Conservation (phyloP, 2,329 filamentous ascomycete genomes). For the Beauveria scarabaeidicola region DNA sequence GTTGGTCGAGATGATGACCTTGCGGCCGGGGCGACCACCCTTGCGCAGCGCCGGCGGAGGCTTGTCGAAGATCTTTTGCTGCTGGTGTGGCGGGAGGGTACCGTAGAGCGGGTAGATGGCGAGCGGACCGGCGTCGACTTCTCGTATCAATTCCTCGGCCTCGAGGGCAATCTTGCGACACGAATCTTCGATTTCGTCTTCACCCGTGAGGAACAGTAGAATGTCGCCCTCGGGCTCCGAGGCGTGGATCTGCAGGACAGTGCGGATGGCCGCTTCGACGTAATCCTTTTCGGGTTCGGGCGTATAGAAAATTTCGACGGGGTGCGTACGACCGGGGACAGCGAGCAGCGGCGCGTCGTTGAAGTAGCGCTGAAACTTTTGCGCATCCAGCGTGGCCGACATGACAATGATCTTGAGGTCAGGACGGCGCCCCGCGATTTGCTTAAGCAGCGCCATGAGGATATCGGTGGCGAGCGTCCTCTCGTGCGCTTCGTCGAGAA, state of each 20-base stretch:
- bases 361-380: conserved; percentile 98
- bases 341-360: conserved; percentile 86
- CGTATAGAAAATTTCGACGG: conserved; percentile 98
- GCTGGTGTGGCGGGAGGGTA: conserved; percentile 81
- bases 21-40: conserved; percentile 81
- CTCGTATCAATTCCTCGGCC: conserved; percentile 81
- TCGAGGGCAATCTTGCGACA: conserved; percentile 87
- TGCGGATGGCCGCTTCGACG: conserved; percentile 88
- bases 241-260: conserved; percentile 93
- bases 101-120: conserved; percentile 92
- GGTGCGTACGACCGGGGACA: conserved; percentile 89
- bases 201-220: conserved; percentile 88
- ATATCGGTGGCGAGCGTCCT: conserved; percentile 95
- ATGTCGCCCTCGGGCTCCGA: conserved; percentile 90
- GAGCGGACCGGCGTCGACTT: conserved; percentile 84
- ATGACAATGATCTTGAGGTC: conserved; percentile 99
- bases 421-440: conserved; percentile 69
- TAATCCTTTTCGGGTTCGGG: conserved; percentile 94
- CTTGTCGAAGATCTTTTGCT: conserved; percentile 91
- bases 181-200: conserved; percentile 97
- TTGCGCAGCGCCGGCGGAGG: conserved; percentile 64
- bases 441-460: conserved; percentile 91
- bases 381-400: conserved; percentile 92
- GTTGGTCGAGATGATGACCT: conserved; percentile 91
- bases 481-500: conserved; percentile 97